Percentiles rank a stretch among this genome's conserved stretches.
Evolutionary conservation across 768 basidiomycete species (phyloP).

Genomic region (Tylopilus plumbeoviolaceoides): DNA sequence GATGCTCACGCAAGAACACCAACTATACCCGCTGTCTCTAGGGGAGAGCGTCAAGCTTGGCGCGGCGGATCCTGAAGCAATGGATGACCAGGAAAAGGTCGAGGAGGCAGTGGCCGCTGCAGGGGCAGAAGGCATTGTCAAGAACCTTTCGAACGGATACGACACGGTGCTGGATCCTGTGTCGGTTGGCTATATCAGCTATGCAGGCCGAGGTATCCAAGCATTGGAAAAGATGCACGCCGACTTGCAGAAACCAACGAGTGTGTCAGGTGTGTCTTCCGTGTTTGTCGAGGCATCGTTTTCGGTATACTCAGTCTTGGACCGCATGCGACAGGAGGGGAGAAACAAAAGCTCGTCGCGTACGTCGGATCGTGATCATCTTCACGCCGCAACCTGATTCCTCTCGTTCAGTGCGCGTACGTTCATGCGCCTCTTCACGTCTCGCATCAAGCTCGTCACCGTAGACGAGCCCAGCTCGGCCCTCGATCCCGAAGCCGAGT

Average conservation of each 20-base stretch:
- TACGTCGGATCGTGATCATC: background rate
- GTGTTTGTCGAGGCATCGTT: background rate
- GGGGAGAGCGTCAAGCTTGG: slow-evolving; percentile 41
- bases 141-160: slow-evolving; percentile 34
- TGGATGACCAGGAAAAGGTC: slow-evolving; percentile 13
- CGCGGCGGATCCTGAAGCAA: slow-evolving; percentile 8
- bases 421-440: slow-evolving; percentile 37
- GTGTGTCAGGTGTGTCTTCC: slow-evolving; percentile 22
- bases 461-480: slow-evolving; percentile 39
- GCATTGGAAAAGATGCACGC: slow-evolving; percentile 14
- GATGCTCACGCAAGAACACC: slow-evolving; percentile 40
- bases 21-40: slow-evolving; percentile 35
- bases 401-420: slow-evolving; percentile 30
- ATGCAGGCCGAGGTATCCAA: slow-evolving; percentile 9
- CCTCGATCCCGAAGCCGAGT: slow-evolving; percentile 20
- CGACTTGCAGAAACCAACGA: slow-evolving; percentile 19
- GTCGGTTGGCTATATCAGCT: slow-evolving; percentile 27
- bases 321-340: slow-evolving; percentile 18
- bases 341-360: slow-evolving; percentile 31
- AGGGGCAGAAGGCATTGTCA: slow-evolving; percentile 39
- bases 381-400: no score
- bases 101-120: slow-evolving; percentile 29
- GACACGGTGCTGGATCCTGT: slow-evolving; percentile 39
- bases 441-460: slow-evolving; percentile 27
- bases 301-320: background rate